Evolutionary conservation across 352 stramenopile genomes (phyloP), one percentile per base, ranked within the genome.

Genomic region (Phytophthora hibernalis): DNA sequence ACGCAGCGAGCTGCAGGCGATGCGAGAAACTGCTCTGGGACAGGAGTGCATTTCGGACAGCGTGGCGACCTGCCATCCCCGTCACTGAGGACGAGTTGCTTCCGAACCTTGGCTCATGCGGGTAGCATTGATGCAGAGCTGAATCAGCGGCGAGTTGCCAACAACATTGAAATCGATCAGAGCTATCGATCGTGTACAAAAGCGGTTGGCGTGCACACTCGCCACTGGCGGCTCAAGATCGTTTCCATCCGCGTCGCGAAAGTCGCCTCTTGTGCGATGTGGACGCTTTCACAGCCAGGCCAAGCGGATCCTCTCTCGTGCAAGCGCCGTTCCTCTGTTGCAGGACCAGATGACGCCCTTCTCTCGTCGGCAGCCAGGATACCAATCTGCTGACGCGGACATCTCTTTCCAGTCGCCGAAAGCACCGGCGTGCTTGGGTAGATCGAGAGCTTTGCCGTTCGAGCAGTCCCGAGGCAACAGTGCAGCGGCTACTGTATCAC

Each of bases 21-120:
- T 33, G 52, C 37, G 21, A 68, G 62, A 70, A 70, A 70, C 62
- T 70, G 62, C 48, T 57, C 38, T 61, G 40, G 54, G 54, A 61
- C n/a, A 67, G 1, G 42, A 18, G 42, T 51, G 42, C 44, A 30
- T 24, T 48, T 47, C 38, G 7, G 26, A 5, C 57, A 52, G 28
- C 22, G 47, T 48, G n/a, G n/a, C 13, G 13, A 22, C 33, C 44
- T 51, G 30, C 6, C 57, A 52, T 66, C 38, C 28, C 60, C 28
- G 21, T 48, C 52, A 54, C 31, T 13, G 12, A 18, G 33, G 15
- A n/a, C 33, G 33, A 40, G 10, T 22, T 15, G 2, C 37, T 9
- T 12, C 37, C 37, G 21, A 0, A 3, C 16, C 15, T 15, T 44
- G 15, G 3, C 37, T 44, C 15, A 6, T 16, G 33, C 12, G 2